Base-by-base conservation (phyloP, 129 eudicot species). In the Centaurea solstitialis region DNA sequence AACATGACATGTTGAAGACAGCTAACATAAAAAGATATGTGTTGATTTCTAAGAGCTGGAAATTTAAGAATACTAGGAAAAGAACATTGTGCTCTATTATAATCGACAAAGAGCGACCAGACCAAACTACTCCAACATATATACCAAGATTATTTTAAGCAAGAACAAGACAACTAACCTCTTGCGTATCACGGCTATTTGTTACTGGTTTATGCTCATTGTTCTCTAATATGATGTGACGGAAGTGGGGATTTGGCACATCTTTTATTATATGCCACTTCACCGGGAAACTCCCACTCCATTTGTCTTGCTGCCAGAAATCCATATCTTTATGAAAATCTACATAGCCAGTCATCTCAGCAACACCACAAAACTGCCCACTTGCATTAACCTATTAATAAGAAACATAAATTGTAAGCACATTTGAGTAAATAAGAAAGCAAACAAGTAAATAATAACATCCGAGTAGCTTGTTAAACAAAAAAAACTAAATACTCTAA, bases 221-320 rank as follows among this genome's bases (percentile, higher is more conserved):
- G 86, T 93, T 92, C 86, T 95, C 99, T 73, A 95, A 80, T 72
- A 89, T 90, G 79, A 92, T 87, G 73, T 95, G 98, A 82, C 98
- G 86, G 11, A 95, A 91, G 75, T 81, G 85, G 38, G 94, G 93
- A 81, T 95, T 95, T 12, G 99, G 97, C 65, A 95, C 91, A 86
- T 95, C 99, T 85, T 95, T 95, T 20, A 95, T 84, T 13, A 95
- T 79, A 86, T 93, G 99, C 99, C 99, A 95, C 84, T 92, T 91
- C 73, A 95, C 99, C 11, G 97, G 92, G 77, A 95, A 95, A 84
- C 99, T 87, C 39, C 98, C 98, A 75, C 90, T 87, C 99, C 99
- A 95, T 87, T 95, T 95, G 75, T 95, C 99, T 87, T 95, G 99
- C 93, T 95, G 99, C 99, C 99, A 95, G 84, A 95, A 95, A 82